Conservation (phyloP, 106 monocot species). For the Dioscorea alata region DNA sequence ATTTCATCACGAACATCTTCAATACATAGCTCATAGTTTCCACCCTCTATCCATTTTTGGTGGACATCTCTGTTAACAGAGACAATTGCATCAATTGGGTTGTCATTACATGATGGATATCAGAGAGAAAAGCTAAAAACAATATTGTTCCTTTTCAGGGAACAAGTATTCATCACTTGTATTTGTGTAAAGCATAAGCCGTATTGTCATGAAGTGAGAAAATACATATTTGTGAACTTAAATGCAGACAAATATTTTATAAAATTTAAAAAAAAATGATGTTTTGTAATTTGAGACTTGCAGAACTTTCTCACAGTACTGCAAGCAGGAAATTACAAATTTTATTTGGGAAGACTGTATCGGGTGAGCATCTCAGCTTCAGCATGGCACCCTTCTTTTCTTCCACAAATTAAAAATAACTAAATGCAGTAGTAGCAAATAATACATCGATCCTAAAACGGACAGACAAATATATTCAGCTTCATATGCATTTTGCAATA, state of each 20-base stretch:
- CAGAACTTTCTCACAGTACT: constrained; percentile 35
- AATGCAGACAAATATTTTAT: too few species aligned
- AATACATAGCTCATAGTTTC: constrained; percentile 94
- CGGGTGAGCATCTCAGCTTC: constrained; percentile 38
- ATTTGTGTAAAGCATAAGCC: too few species aligned
- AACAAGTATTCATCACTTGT: too few species aligned
- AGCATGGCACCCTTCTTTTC: constrained; percentile 65
- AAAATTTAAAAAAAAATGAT: constrained; percentile 1
- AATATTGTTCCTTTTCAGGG: too few species aligned
- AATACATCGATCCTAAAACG: neutral
- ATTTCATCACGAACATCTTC: constrained; percentile 99
- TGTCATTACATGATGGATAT: neutral
- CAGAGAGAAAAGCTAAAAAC: too few species aligned
- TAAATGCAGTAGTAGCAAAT: neutral
- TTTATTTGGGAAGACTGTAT: constrained; percentile 79
- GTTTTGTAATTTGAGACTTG: constrained; percentile 55
- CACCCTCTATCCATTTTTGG: constrained; percentile 98
- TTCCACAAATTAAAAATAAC: constrained; percentile 23
- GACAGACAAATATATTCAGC: too few species aligned
- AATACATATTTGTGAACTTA: too few species aligned
- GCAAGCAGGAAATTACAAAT: constrained; percentile 76
- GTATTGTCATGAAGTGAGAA: too few species aligned
- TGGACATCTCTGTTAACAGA: constrained; percentile 71
- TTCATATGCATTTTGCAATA: too few species aligned
- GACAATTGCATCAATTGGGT: neutral